These are phyloP conservation scores for Tetrahymena borealis DNA, from an alignment of 73 alveolate species.

Conservation along the genomic window DNA sequence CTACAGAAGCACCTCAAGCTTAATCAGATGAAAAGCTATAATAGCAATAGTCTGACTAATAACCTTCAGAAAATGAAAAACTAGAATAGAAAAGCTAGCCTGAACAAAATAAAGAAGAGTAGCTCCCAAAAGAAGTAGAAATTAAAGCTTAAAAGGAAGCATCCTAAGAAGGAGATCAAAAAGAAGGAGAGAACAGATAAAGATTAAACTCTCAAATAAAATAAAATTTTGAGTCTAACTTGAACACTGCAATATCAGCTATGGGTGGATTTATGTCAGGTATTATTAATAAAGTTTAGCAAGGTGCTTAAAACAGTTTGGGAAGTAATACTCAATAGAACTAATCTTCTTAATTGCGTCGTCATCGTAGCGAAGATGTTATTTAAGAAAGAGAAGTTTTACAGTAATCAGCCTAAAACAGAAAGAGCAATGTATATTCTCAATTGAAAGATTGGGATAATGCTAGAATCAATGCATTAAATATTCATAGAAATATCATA, in stretches of 20 bases:
- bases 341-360: neutral
- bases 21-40: too few relatives aligned
- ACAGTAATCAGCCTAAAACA: neutral
- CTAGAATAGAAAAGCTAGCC: too few relatives aligned
- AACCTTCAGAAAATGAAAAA: too few relatives aligned
- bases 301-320: neutral
- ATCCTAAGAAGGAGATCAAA: neutral
- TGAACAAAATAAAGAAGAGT: too few relatives aligned
- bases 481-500: neutral
- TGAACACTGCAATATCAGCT: neutral
- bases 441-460: neutral
- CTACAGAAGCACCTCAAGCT: too few relatives aligned
- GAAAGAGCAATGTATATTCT: neutral
- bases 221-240: neutral
- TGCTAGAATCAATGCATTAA: neutral
- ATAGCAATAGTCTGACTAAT: too few relatives aligned
- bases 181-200: neutral
- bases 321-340: neutral
- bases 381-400: neutral
- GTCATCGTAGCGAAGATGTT: neutral
- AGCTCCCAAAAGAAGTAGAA: too few relatives aligned
- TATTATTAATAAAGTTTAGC: neutral
- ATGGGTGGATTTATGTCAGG: neutral
- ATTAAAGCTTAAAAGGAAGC: neutral
- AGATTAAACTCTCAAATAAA: neutral